Conservation (phyloP, 805 yeast species). For the Saccharomycopsis vini region DNA sequence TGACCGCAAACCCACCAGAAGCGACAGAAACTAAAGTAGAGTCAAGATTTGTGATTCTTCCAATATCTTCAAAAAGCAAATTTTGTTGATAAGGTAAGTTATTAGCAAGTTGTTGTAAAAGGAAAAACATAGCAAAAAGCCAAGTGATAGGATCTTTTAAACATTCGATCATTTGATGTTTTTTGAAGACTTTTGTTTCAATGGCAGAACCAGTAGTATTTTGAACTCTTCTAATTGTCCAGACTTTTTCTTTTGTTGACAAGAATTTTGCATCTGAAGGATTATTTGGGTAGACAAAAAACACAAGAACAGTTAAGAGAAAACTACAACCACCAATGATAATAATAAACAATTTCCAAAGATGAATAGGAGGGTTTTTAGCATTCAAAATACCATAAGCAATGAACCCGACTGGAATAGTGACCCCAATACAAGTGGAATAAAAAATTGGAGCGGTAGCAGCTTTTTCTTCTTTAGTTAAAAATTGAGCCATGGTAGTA, state of each 20-base stretch:
- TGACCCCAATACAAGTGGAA: constrained; percentile 38
- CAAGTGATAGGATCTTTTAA: constrained; percentile 40
- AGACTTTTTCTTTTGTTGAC: constrained; percentile 39
- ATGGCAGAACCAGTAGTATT: constrained; percentile 32
- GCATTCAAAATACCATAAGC: constrained; percentile 31
- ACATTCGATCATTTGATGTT: constrained; percentile 40
- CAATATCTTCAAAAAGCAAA: constrained; percentile 37
- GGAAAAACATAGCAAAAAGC: constrained; percentile 32
- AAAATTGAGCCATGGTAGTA: constrained; percentile 36
- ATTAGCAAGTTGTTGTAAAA: constrained; percentile 42
- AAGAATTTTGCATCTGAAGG: constrained; percentile 45
- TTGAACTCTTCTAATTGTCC: constrained; percentile 39
- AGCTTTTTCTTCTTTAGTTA: constrained; percentile 34
- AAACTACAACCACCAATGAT: constrained; percentile 50
- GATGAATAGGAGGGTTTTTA: constrained; percentile 22
- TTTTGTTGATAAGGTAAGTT: constrained; percentile 46
- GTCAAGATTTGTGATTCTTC: constrained; percentile 34
- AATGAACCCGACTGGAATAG: constrained; percentile 45
- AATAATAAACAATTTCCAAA: constrained; percentile 49
- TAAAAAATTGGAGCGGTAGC: constrained; percentile 38
- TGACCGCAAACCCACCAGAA: constrained; percentile 39
- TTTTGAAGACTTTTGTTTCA: constrained; percentile 40
- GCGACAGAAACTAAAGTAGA: constrained; percentile 49
- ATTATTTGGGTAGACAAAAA: constrained; percentile 44
- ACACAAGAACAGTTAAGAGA: constrained; percentile 27